These are phyloP conservation scores for Crucibulum laeve DNA, from an alignment of 768 basidiomycete genomes.

Conservation along the genomic window DNA sequence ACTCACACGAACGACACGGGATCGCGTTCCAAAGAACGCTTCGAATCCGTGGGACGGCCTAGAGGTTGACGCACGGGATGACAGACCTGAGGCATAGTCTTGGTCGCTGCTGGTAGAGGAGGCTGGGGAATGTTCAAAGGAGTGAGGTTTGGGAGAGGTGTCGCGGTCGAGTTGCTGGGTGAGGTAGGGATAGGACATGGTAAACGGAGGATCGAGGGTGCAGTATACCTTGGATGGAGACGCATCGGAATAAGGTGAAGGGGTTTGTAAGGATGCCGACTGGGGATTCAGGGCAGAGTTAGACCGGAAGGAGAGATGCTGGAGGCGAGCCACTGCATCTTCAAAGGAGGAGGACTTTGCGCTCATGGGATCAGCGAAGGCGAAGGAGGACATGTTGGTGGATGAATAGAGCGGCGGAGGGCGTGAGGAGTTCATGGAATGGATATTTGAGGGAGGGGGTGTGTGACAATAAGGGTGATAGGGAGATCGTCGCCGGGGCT, in stretches of 20 bases:
- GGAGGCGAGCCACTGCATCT: constrained; percentile 14
- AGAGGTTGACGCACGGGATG: constrained; percentile 12
- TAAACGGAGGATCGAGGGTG: constrained; percentile 1
- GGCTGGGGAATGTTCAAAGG: constrained; percentile 25
- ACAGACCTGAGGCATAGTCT: constrained; percentile 16
- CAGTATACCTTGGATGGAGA: not conserved
- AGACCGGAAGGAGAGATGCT: constrained; percentile 3
- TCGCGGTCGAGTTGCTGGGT: constrained; percentile 3
- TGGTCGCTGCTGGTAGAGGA: constrained; percentile 29
- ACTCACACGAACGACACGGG: constrained; percentile 52
- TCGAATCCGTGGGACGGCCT: constrained; percentile 17
- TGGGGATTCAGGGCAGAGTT: not conserved
- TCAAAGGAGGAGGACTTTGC: constrained; percentile 12
- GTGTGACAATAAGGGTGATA: too few relatives aligned
- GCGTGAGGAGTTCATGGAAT: too few relatives aligned
- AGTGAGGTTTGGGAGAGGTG: constrained; percentile 17
- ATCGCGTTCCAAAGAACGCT: constrained; percentile 45
- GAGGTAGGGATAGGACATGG: constrained; percentile 4
- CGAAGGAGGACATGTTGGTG: too few relatives aligned
- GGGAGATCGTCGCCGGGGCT: too few relatives aligned
- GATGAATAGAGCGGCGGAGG: not conserved
- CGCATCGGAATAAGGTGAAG: constrained; percentile 2
- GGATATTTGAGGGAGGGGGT: too few relatives aligned
- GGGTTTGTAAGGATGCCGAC: too few relatives aligned
- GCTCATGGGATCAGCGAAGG: constrained; percentile 5